A percentile compares a stretch with the other conserved stretches of the same genome.
These are phyloP conservation scores for Apiotrichum siamense DNA, from an alignment of 1,284 basidiomycete species.

Conservation along the genomic window DNA sequence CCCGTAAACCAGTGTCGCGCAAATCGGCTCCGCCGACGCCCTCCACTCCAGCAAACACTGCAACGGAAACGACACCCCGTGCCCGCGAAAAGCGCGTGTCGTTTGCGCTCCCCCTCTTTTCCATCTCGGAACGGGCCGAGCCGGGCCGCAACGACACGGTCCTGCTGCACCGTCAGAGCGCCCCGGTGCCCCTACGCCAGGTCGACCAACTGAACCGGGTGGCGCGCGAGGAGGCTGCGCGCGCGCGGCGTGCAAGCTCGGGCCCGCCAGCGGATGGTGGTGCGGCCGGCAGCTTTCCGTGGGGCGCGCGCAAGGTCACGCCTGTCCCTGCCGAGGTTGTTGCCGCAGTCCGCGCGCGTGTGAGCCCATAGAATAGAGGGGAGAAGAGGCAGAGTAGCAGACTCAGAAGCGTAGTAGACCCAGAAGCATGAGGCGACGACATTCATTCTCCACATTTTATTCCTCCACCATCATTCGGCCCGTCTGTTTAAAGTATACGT, in stretches of 20 bases:
- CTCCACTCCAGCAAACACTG: background rate
- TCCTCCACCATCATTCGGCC: too few species aligned
- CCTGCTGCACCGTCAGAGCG: background rate
- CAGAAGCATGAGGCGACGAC: background rate
- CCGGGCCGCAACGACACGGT: background rate
- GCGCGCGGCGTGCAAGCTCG: background rate
- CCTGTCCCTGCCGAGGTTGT: constrained; percentile 1
- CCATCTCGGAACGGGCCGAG: constrained; percentile 1
- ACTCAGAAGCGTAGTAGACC: background rate
- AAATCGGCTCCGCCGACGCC: background rate
- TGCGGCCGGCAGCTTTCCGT: background rate
- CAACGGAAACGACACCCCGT: background rate
- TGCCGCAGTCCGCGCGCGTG: background rate
- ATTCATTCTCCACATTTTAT: too few species aligned
- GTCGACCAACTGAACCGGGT: too few species aligned
- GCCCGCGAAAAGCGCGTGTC: background rate
- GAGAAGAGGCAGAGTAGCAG: background rate
- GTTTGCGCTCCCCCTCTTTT: background rate
- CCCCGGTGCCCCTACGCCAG: too few species aligned
- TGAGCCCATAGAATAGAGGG: background rate
- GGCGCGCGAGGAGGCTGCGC: too few species aligned
- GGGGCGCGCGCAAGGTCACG: constrained; percentile 2
- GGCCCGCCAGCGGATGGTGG: background rate
- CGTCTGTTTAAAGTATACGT: too few species aligned
- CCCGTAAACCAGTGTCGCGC: too few species aligned